Percentiles rank a stretch among this genome's conserved stretches.
phyloP scores from a whole-genome alignment of 2,329 filamentous ascomycete genomes.

The Didymella lethalis region DNA sequence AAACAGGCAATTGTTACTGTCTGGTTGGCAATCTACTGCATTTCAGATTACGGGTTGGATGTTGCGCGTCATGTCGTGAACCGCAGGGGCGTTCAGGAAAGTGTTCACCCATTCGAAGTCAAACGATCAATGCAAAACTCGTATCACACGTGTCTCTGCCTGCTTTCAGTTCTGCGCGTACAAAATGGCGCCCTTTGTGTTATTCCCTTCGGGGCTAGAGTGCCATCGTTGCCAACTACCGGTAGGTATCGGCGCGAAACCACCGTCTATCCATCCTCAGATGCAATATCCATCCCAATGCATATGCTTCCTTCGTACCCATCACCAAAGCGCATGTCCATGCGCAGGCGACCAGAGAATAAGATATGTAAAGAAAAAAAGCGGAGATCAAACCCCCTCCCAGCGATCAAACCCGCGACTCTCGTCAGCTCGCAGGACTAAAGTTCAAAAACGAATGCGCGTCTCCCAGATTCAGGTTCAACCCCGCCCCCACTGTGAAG shows the following conservation, averaged over 20 bases:
- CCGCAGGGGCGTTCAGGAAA: background rate
- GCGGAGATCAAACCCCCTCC: background rate
- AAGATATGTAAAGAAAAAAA: slow-evolving; percentile 7
- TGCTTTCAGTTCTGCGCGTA: background rate
- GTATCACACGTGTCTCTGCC: background rate
- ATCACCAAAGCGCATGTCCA: background rate
- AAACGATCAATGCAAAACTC: background rate
- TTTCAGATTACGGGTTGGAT: slow-evolving; percentile 12
- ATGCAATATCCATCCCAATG: background rate
- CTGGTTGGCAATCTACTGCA: background rate
- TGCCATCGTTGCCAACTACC: background rate
- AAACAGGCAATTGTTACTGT: background rate
- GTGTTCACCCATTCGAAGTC: background rate
- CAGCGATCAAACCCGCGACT: background rate
- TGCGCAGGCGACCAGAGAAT: background rate
- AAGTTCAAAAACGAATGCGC: slow-evolving; percentile 24
- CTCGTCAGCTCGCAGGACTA: slow-evolving; percentile 5
- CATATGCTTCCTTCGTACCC: background rate
- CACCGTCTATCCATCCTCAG: background rate
- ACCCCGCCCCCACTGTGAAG: slow-evolving; percentile 19
- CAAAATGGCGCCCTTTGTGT: background rate
- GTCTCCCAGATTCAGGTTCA: slow-evolving; percentile 25
- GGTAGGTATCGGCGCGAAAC: slow-evolving; percentile 8
- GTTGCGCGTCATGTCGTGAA: background rate
- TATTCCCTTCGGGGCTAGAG: background rate